Conservation (phyloP, 2,329 filamentous ascomycete species). For the Colletotrichum sp. region DNA sequence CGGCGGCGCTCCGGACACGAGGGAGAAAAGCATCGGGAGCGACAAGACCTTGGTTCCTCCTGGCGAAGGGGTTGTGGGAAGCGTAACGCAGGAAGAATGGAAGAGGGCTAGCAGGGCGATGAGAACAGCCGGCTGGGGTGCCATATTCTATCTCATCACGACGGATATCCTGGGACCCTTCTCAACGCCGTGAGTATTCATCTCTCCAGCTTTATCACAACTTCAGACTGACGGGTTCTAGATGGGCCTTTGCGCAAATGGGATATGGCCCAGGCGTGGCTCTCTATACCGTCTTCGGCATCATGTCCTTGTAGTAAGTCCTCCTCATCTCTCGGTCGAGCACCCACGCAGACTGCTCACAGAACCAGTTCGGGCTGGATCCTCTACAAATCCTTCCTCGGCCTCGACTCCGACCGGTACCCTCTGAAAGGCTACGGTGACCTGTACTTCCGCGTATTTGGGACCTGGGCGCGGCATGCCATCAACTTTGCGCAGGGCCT, state of each 20-base stretch:
- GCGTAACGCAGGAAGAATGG: conserved; percentile 45
- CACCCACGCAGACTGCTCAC: not conserved
- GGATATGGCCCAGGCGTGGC: conserved; percentile 50
- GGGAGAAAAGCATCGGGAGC: not conserved
- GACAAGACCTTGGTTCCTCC: not conserved
- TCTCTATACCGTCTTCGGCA: conserved; percentile 49
- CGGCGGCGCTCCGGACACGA: not conserved
- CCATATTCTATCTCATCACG: conserved; percentile 54
- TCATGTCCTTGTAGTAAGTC: conserved; percentile 24
- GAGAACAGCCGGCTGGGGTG: conserved; percentile 49
- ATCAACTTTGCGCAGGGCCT: conserved; percentile 54
- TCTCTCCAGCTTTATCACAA: not conserved
- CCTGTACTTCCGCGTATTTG: conserved; percentile 52
- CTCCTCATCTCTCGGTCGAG: too few relatives aligned
- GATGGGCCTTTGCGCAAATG: conserved; percentile 31
- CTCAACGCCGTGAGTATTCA: conserved; percentile 35
- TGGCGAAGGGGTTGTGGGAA: not conserved
- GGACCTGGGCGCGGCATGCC: conserved; percentile 45
- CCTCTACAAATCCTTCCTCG: conserved; percentile 49
- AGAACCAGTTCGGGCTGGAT: conserved; percentile 48
- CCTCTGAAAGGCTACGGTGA: conserved; percentile 53
- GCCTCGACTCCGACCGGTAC: conserved; percentile 50
- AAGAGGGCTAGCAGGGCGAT: conserved; percentile 48
- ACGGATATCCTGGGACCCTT: conserved; percentile 52
- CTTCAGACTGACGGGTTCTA: not conserved